Percentiles rank a stretch among this genome's conserved stretches.
Conservation (phyloP, 495 filamentous ascomycete genomes). For the Penicillium salamii region DNA sequence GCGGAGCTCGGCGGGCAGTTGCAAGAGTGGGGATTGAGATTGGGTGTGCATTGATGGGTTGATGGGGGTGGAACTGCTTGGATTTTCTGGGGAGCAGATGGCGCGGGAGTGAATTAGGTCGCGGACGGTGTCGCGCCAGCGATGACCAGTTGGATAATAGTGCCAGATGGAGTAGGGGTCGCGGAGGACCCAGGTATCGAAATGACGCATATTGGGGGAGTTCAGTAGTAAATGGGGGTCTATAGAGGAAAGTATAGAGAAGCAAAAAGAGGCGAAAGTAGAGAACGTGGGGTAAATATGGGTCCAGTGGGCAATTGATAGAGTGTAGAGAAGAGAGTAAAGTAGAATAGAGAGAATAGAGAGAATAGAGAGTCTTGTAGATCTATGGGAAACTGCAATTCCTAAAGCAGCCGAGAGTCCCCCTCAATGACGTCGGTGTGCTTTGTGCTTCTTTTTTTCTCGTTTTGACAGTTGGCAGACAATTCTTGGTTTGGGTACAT, state of each 20-base stretch:
- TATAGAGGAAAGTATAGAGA: background rate
- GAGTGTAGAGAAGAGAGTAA: too few relatives aligned
- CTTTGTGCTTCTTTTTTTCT: constrained; percentile 3
- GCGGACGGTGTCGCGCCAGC: constrained; percentile 43
- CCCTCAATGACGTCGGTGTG: constrained; percentile 34
- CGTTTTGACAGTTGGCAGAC: constrained; percentile 3
- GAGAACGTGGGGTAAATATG: constrained; percentile 4
- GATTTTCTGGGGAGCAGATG: constrained; percentile 34
- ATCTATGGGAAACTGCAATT: too few relatives aligned
- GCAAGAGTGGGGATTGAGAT: constrained; percentile 21
- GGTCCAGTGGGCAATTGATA: constrained; percentile 10
- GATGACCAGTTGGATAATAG: constrained; percentile 40
- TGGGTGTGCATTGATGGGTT: constrained; percentile 23
- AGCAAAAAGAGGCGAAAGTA: background rate
- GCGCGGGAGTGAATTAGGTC: constrained; percentile 37
- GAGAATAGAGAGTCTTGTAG: too few relatives aligned
- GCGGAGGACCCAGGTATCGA: constrained; percentile 45
- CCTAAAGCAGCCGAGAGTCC: constrained; percentile 15
- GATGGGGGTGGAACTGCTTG: constrained; percentile 4
- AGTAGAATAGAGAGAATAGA: too few relatives aligned
- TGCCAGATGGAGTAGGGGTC: constrained; percentile 48
- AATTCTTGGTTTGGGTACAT: too few relatives aligned
- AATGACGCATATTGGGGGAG: constrained; percentile 37
- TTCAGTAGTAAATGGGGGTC: background rate
- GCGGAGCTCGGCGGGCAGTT: constrained; percentile 53